These are phyloP conservation scores for Vanderwaltozyma verrucispora DNA, from an alignment of 805 yeast species.

Conservation along the genomic window DNA sequence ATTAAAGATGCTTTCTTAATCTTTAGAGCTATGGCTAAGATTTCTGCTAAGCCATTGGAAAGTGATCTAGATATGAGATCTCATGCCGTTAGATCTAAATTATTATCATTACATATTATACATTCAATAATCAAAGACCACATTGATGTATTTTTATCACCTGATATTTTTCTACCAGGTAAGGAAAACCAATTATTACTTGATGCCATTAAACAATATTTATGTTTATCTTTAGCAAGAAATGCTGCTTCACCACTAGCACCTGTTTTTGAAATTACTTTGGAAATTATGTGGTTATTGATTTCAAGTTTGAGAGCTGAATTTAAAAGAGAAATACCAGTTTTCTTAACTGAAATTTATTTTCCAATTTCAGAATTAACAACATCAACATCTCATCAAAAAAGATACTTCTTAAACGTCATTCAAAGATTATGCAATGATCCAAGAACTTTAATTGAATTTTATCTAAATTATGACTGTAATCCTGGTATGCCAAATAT, in stretches of 20 bases:
- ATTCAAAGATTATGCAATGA: slow-evolving; percentile 76
- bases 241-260: slow-evolving; percentile 89
- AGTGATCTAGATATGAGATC: slow-evolving; percentile 76
- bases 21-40: slow-evolving; percentile 89
- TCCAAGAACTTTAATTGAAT: slow-evolving; percentile 83
- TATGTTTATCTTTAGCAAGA: slow-evolving; percentile 73
- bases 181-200: slow-evolving; percentile 53
- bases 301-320: slow-evolving; percentile 74
- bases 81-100: slow-evolving; percentile 84
- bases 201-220: slow-evolving; percentile 72
- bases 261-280: slow-evolving; percentile 82
- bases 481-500: slow-evolving; percentile 71
- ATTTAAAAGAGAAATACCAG: slow-evolving; percentile 89
- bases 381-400: slow-evolving; percentile 87
- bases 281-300: slow-evolving; percentile 89
- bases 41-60: slow-evolving; percentile 78
- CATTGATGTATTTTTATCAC: slow-evolving; percentile 65
- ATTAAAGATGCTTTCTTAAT: slow-evolving; percentile 88
- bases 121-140: slow-evolving; percentile 81
- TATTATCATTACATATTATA: slow-evolving; percentile 77
- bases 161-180: slow-evolving; percentile 42
- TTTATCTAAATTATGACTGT: slow-evolving; percentile 93
- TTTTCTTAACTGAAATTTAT: slow-evolving; percentile 84
- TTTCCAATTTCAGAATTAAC: slow-evolving; percentile 90
- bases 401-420: slow-evolving; percentile 73